phyloP scores from a whole-genome alignment of 2,329 filamentous ascomycete genomes.

The Paracorniculantispora psalliotae region DNA sequence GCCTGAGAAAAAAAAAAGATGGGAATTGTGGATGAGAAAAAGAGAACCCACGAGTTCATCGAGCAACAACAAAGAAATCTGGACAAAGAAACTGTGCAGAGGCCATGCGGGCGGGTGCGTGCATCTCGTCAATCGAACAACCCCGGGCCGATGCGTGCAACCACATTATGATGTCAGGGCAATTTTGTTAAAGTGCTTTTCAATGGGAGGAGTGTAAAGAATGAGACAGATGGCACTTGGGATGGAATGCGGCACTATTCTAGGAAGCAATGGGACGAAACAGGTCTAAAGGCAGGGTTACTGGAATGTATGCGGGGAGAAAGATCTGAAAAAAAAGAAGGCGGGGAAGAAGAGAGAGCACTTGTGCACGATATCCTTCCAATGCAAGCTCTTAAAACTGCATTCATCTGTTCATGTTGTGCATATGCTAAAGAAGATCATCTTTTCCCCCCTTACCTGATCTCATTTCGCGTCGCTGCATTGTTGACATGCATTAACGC shows the following conservation, averaged over 20 bases:
- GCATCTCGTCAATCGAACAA: not conserved
- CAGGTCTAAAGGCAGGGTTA: not conserved
- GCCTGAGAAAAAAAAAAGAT: too few species aligned
- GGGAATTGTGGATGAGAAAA: not conserved
- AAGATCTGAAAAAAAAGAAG: not conserved
- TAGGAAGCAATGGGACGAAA: not conserved
- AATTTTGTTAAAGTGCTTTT: too few species aligned
- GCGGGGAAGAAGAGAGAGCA: not conserved
- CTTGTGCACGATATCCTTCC: not conserved
- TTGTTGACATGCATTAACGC: conserved; percentile 14
- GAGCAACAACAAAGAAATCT: too few species aligned
- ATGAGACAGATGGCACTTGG: not conserved
- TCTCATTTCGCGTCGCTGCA: not conserved
- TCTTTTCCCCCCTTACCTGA: not conserved
- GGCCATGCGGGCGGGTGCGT: too few species aligned
- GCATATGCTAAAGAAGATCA: conserved; percentile 8
- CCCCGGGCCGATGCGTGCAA: too few species aligned
- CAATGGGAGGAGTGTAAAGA: too few species aligned
- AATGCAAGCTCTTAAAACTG: not conserved
- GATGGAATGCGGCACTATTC: conserved; percentile 1
- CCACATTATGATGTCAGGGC: not conserved
- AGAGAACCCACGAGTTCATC: too few species aligned
- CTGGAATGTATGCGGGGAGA: not conserved
- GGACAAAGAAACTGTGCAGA: not conserved
- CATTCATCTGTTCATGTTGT: not conserved